phyloP scores from a whole-genome alignment of 1,284 basidiomycete genomes.

The Cryptococcus neoformans region DNA sequence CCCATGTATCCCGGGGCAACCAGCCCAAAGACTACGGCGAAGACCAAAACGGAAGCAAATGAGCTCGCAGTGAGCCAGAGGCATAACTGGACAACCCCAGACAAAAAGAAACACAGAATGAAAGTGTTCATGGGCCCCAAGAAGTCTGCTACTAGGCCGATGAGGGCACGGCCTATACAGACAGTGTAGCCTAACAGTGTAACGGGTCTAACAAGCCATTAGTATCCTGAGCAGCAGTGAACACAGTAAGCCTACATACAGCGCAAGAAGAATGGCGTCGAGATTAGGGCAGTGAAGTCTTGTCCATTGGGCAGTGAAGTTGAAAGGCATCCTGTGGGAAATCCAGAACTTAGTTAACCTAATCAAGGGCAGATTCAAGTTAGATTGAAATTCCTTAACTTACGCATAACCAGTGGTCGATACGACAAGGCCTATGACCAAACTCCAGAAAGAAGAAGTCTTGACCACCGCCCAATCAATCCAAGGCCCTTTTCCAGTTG shows the following conservation, averaged over 20 bases:
- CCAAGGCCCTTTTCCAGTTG: constrained; percentile 21
- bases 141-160: constrained; percentile 24
- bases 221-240: not conserved
- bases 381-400: constrained; percentile 2
- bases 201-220: constrained; percentile 12
- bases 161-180: constrained; percentile 21
- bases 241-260: constrained; percentile 12
- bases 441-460: constrained; percentile 22
- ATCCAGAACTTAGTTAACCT: too few species aligned
- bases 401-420: constrained; percentile 26
- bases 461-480: constrained; percentile 21
- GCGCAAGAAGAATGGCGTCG: constrained; percentile 13
- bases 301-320: constrained; percentile 23
- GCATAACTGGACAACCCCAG: constrained; percentile 19
- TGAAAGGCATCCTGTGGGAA: constrained; percentile 20
- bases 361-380: too few species aligned
- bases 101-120: constrained; percentile 21
- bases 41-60: constrained; percentile 19
- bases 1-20: constrained; percentile 33
- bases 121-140: constrained; percentile 28
- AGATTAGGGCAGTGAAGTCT: constrained; percentile 14
- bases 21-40: constrained; percentile 24
- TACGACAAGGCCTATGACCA: constrained; percentile 25
- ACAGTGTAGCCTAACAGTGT: constrained; percentile 21
- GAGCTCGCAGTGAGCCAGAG: constrained; percentile 29